Evolutionary conservation across 1,139 yeast species (phyloP).

Genomic region (Yarrowia galli): DNA sequence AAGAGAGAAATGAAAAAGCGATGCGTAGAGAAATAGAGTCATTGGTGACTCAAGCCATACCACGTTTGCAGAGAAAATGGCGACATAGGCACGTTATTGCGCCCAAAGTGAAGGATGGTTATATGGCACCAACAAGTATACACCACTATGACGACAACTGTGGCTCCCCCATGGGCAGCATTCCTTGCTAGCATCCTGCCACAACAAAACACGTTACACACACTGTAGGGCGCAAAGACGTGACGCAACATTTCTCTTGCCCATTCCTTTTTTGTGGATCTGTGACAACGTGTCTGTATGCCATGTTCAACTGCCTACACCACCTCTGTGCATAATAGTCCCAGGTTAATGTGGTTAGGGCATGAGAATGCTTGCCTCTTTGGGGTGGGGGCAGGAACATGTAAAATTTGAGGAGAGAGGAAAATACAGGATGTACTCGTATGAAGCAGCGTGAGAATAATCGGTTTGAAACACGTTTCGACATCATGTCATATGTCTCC

Average conservation of each 20-base stretch:
- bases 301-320: constrained; percentile 17
- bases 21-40: constrained; percentile 26
- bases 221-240: neutral
- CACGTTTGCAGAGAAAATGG: constrained; percentile 14
- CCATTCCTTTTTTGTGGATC: constrained; percentile 20
- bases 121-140: neutral
- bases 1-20: constrained; percentile 1
- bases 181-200: neutral
- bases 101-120: constrained; percentile 5
- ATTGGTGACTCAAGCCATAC: constrained; percentile 36
- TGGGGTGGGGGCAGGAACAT: constrained; percentile 18
- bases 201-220: neutral
- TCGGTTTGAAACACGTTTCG: neutral
- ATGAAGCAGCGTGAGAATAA: neutral
- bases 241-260: neutral
- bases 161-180: neutral
- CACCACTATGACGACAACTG: neutral
- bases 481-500: constrained; percentile 6
- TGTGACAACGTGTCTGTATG: constrained; percentile 20
- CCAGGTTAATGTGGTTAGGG: constrained; percentile 15
- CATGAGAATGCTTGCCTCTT: constrained; percentile 9
- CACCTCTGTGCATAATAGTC: constrained; percentile 1
- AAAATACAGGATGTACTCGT: neutral
- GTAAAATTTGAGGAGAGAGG: neutral
- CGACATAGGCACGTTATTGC: constrained; percentile 19